Conservation (phyloP, 176 grass and related monocot genomes). For the Miscanthus lutarioriparius region DNA sequence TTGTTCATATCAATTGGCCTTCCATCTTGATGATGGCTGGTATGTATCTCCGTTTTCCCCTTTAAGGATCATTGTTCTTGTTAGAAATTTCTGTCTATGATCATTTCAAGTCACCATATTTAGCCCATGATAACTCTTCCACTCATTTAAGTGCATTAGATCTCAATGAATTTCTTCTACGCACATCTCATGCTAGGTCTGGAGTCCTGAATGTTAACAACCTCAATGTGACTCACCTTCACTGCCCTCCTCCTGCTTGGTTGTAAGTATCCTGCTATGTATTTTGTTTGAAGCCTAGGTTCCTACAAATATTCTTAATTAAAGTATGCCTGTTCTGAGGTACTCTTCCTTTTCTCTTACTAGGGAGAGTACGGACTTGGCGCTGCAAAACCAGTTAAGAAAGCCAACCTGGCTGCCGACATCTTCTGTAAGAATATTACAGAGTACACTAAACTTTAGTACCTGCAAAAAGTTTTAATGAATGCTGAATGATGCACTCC, state of each 20-base stretch:
- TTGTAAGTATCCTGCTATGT: conserved; percentile 60
- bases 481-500: conserved; percentile 14
- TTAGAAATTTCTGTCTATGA: conserved; percentile 17
- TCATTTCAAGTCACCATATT: background rate
- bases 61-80: conserved; percentile 33
- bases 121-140: background rate
- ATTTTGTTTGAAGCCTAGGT: conserved; percentile 16
- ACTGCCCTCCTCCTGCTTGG: conserved; percentile 94
- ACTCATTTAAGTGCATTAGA: background rate
- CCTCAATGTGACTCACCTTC: conserved; percentile 74
- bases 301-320: background rate
- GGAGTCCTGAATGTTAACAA: conserved; percentile 75
- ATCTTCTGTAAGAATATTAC: conserved; percentile 60
- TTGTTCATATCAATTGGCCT: conserved; percentile 76
- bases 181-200: conserved; percentile 55
- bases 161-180: background rate
- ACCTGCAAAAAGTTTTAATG: background rate
- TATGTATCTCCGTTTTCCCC: conserved; percentile 42
- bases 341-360: conserved; percentile 19
- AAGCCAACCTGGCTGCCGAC: conserved; percentile 66
- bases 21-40: conserved; percentile 96
- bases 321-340: conserved; percentile 2
- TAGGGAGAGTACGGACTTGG: conserved; percentile 51
- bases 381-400: background rate
- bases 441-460: conserved; percentile 10